Evolutionary conservation across 73 alveolate species (phyloP), one percentile per base, ranked within the genome.

Genomic region (Stentor roeselii): DNA sequence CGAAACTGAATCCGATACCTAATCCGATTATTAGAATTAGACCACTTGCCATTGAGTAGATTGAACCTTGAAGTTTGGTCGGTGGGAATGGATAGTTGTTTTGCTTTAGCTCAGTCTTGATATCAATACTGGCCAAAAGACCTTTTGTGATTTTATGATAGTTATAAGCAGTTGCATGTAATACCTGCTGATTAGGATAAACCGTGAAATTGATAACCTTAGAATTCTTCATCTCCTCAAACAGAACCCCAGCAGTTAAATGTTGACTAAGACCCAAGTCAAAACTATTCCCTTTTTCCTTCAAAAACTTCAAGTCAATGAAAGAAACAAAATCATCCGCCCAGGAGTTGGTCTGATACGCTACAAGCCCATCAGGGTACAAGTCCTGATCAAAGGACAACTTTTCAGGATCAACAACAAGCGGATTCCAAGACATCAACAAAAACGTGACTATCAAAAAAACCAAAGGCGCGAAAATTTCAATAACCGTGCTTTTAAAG

Each of bases 401-500:
- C n/a, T n/a, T n/a, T n/a, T n/a, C n/a, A n/a, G n/a, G n/a, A 50
- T 50, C 67, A 6, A 50, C 21, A 11, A 50, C 21, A 6, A 50
- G 6, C 67, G 21, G 6, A 11, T 50, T 6, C 67, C 67, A 50
- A 11, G 67, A 11, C 6, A 6, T 21, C 21, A 50, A 50, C n/a
- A n/a, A n/a, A n/a, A n/a, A n/a, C n/a, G n/a, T n/a, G n/a, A 93
- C 76, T 0, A 96, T 78, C n/a, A 95, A 87, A 60, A 96, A 85
- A 60, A 88, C 36, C 37, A 91, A 83, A 0, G 99, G 99, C 21
- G 94, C 86, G 39, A 95, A 88, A n/a, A 96, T 89, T 87, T 96
- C 99, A 32, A 89, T 82, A 34, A 93, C 67, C 38, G 92, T 86
- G 34, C 95, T 89, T 75, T 93, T 96, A 76, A 83, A 88, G 83